Evolutionary conservation across 2,329 filamentous ascomycete genomes (phyloP).

Genomic region (Diplocarpon rosae): DNA sequence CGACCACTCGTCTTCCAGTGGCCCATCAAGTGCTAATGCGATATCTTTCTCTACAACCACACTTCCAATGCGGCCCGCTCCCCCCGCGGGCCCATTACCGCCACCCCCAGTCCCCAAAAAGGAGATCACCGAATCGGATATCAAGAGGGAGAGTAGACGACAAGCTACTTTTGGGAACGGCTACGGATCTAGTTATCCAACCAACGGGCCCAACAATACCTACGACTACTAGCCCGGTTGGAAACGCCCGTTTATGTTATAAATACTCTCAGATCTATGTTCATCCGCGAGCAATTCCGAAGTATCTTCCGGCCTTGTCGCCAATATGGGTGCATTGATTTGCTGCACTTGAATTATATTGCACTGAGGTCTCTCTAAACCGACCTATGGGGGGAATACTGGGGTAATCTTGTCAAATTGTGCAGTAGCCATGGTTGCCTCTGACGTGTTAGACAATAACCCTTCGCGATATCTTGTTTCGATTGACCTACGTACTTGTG

Average conservation of each 20-base stretch:
- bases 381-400: conserved; percentile 1
- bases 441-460: conserved; percentile 12
- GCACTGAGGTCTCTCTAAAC: conserved; percentile 1
- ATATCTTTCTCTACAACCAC: conserved; percentile 38
- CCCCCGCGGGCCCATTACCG: conserved; percentile 45
- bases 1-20: conserved; percentile 26
- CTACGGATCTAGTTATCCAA: conserved; percentile 22
- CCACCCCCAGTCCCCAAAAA: conserved; percentile 43
- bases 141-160: conserved; percentile 40
- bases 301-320: conserved; percentile 15
- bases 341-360: conserved; percentile 4
- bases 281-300: conserved; percentile 8
- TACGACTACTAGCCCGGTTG: conserved; percentile 11
- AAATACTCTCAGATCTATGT: conserved; percentile 1
- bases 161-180: conserved; percentile 40
- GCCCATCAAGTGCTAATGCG: conserved; percentile 34
- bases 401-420: neutral
- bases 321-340: too few species aligned
- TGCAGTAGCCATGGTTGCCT: conserved; percentile 4
- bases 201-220: conserved; percentile 12
- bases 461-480: neutral
- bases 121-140: conserved; percentile 33
- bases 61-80: conserved; percentile 52
- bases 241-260: conserved; percentile 1
- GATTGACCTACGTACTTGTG: too few species aligned